Evolutionary conservation across 345 rosid genomes (phyloP), one percentile per base, ranked within the genome.

Genomic region (Rubroshorea leprosula): DNA sequence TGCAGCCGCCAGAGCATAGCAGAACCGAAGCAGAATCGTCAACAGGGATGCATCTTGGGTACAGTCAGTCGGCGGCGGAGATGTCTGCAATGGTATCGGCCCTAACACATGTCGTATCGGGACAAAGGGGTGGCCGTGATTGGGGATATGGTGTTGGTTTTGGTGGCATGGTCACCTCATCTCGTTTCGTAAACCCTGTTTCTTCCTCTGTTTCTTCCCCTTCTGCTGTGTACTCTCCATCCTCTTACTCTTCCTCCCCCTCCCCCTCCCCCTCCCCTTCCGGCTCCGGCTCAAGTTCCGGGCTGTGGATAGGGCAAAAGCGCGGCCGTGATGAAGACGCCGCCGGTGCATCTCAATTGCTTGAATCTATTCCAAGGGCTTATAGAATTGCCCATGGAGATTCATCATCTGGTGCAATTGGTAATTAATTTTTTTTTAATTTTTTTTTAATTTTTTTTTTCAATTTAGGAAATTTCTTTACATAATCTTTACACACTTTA

Each of bases 41-140:
- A 3, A 15, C 66, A 54, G 31, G 26, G 26, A 4, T 52, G 50
- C 65, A 61, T 35, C 24, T 25, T 18, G 75, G 72, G 0, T 71
- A 70, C 67, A 54, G 72, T 52, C 58, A 61, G 7, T 6, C 7
- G 17, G 60, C 64, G 2, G 60, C 72, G 2, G 96, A 85, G 82
- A 80, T 76, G 86, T 80, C 95, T 0, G 82, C 83, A 0, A 85
- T 90, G 71, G 93, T 87, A 5, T 77, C 90, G 0, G 93, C 90
- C 17, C 80, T 87, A 7, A 76, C 95, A 12, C 80, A 78, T 12
- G 93, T 83, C 26, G 82, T 80, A 19, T 80, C 89, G 0, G 80
- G 86, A 3, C 71, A 64, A 2, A 17, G 76, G 17, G 52, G 39
- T 11, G 63, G 53, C n/a, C 9, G 26, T 31, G 66, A 52, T 46